phyloP scores from a whole-genome alignment of 441 rosid genomes.

The Eutrema salsugineum region DNA sequence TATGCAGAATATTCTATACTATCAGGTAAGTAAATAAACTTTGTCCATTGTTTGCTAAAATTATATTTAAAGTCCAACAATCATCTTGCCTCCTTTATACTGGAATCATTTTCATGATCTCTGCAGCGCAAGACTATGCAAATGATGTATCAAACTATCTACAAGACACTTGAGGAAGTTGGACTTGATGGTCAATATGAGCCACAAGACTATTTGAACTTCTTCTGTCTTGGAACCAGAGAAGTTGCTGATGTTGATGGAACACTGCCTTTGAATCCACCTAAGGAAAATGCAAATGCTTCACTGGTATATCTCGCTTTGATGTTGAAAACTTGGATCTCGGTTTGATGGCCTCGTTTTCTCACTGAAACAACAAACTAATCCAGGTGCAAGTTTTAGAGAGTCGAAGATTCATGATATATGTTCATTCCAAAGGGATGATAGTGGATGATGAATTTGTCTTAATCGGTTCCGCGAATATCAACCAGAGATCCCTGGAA shows the following conservation, averaged over 20 bases:
- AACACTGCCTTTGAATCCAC: conserved; percentile 24
- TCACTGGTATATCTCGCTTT: background rate
- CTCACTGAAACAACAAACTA: conserved; percentile 4
- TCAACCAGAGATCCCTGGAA: conserved; percentile 70
- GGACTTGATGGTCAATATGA: conserved; percentile 50
- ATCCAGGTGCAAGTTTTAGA: conserved; percentile 45
- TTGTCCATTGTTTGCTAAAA: background rate
- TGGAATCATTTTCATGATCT: background rate
- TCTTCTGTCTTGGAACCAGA: conserved; percentile 70
- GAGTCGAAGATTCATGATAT: conserved; percentile 52
- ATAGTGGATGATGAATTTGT: conserved; percentile 70
- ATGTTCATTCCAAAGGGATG: conserved; percentile 41
- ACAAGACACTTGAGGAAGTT: conserved; percentile 58
- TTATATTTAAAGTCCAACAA: background rate
- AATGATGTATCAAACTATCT: conserved; percentile 66
- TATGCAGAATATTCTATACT: conserved; percentile 57
- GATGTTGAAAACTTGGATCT: background rate
- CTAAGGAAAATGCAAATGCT: conserved; percentile 39
- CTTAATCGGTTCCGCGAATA: conserved; percentile 66
- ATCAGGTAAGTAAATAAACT: conserved; percentile 46
- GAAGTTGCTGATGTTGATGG: conserved; percentile 35
- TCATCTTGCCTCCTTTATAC: conserved; percentile 1
- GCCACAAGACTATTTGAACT: conserved; percentile 65
- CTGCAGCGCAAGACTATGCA: conserved; percentile 68
- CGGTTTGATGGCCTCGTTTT: background rate